A percentile compares a stretch with the other conserved stretches of the same genome.
Conservation (phyloP, 192 early-diverging fungal genomes). For the Ambispora gerdemannii region DNA sequence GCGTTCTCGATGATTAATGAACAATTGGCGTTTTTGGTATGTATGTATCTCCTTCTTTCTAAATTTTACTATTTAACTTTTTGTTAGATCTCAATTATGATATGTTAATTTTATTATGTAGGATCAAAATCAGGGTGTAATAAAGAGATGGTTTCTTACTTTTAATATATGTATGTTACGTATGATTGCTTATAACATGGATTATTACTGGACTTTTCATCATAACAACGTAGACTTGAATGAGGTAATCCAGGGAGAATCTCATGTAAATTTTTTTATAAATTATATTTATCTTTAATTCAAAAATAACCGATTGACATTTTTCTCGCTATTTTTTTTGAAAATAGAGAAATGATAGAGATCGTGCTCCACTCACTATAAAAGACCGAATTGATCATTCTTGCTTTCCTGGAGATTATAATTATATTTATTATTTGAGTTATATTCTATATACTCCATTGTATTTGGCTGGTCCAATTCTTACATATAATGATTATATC, state of each 20-base stretch:
- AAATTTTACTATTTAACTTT: background rate
- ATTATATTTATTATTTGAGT: slow-evolving; percentile 70
- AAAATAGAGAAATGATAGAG: slow-evolving; percentile 43
- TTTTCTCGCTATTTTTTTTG: too few relatives aligned
- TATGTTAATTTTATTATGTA: slow-evolving; percentile 21
- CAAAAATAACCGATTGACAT: too few relatives aligned
- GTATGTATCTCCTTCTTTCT: slow-evolving; percentile 13
- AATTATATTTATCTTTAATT: background rate
- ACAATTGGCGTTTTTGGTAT: slow-evolving; percentile 61
- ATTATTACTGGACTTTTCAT: slow-evolving; percentile 77
- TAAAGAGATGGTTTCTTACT: slow-evolving; percentile 80
- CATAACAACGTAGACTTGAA: slow-evolving; percentile 10
- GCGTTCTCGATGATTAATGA: slow-evolving; percentile 52
- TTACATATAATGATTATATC: slow-evolving; percentile 91
- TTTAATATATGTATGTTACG: slow-evolving; percentile 90
- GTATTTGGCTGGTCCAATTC: slow-evolving; percentile 92
- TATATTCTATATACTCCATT: slow-evolving; percentile 89
- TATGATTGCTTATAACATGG: slow-evolving; percentile 91
- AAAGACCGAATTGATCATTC: slow-evolving; percentile 61
- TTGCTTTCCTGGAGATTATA: slow-evolving; percentile 65
- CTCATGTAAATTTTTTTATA: slow-evolving; percentile 6
- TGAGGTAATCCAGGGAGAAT: slow-evolving; percentile 31
- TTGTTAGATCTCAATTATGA: background rate
- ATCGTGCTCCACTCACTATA: slow-evolving; percentile 39
- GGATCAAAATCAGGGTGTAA: slow-evolving; percentile 70